A percentile compares a stretch with the other conserved stretches of the same genome.
phyloP scores from a whole-genome alignment of 495 filamentous ascomycete genomes.

The Achaetomiella virescens region DNA sequence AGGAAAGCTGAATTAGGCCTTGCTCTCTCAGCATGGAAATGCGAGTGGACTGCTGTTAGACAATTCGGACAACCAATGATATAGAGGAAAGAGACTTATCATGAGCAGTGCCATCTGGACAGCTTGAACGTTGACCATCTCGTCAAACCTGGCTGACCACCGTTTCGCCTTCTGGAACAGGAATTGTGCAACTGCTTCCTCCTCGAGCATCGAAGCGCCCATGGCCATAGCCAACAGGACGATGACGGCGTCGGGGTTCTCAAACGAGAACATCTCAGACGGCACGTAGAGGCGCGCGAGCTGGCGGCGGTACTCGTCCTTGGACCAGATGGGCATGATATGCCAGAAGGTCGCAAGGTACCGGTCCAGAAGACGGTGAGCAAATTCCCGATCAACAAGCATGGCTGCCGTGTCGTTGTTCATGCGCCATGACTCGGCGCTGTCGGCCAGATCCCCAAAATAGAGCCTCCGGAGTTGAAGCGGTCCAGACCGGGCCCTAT shows the following conservation, averaged over 20 bases:
- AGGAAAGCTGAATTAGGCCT: not conserved
- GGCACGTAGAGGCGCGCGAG: conserved; percentile 1
- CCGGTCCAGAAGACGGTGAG: not conserved
- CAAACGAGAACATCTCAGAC: not conserved
- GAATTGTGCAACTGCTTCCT: not conserved
- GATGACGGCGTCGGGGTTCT: conserved; percentile 1
- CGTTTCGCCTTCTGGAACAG: not conserved
- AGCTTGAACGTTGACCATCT: conserved; percentile 4
- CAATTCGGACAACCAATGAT: not conserved
- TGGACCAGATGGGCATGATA: not conserved
- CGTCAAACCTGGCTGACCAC: not conserved
- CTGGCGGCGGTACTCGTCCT: conserved; percentile 4
- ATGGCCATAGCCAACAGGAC: not conserved
- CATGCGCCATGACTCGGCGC: conserved; percentile 1
- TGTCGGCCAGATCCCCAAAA: not conserved
- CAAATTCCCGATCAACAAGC: not conserved
- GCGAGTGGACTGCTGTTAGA: not conserved
- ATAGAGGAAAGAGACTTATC: not conserved
- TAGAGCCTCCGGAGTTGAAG: conserved; percentile 4
- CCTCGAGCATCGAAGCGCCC: conserved; percentile 2
- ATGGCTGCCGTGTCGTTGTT: not conserved
- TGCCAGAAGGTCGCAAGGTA: conserved; percentile 3
- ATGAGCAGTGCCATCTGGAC: conserved; percentile 3
- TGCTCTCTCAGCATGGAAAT: not conserved
- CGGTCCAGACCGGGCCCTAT: conserved; percentile 4